Conservation (phyloP, 441 rosid genomes). For the Pelargonium fulgidum region DNA sequence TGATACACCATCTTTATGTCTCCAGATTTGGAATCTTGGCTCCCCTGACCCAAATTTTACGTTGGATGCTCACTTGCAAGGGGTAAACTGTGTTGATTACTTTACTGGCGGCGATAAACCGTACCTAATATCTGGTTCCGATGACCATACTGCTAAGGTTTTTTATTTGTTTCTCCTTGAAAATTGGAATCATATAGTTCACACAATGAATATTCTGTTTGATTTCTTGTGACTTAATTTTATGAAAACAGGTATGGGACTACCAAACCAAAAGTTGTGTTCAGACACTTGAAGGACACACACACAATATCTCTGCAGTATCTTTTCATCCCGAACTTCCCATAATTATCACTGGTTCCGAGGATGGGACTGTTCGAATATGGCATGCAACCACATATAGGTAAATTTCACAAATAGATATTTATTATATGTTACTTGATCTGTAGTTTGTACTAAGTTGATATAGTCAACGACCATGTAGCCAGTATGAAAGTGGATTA, state of each 20-base stretch:
- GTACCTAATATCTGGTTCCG: conserved; percentile 81
- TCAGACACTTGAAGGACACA: conserved; percentile 66
- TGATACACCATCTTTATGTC: conserved; percentile 8
- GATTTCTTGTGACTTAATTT: conserved; percentile 7
- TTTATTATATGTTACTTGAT: background rate
- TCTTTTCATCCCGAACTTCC: conserved; percentile 73
- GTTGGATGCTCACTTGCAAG: conserved; percentile 86
- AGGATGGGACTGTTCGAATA: conserved; percentile 64
- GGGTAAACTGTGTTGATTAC: conserved; percentile 90
- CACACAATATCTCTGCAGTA: conserved; percentile 62
- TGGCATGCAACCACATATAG: conserved; percentile 63
- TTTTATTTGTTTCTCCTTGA: conserved; percentile 19
- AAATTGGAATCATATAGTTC: background rate
- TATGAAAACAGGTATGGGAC: conserved; percentile 55
- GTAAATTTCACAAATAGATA: conserved; percentile 26
- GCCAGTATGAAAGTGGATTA: background rate
- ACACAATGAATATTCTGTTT: background rate
- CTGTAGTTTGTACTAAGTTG: background rate
- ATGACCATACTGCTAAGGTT: conserved; percentile 94
- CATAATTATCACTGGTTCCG: conserved; percentile 67
- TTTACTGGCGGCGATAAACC: conserved; percentile 88
- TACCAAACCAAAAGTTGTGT: conserved; percentile 55
- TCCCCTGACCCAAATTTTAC: conserved; percentile 94
- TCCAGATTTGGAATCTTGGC: conserved; percentile 91
- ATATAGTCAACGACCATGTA: background rate